A percentile compares a stretch with the other conserved stretches of the same genome.
Evolutionary conservation across 371 early-diverging fungal genomes (phyloP).

Genomic region (Mucor lusitanicus): DNA sequence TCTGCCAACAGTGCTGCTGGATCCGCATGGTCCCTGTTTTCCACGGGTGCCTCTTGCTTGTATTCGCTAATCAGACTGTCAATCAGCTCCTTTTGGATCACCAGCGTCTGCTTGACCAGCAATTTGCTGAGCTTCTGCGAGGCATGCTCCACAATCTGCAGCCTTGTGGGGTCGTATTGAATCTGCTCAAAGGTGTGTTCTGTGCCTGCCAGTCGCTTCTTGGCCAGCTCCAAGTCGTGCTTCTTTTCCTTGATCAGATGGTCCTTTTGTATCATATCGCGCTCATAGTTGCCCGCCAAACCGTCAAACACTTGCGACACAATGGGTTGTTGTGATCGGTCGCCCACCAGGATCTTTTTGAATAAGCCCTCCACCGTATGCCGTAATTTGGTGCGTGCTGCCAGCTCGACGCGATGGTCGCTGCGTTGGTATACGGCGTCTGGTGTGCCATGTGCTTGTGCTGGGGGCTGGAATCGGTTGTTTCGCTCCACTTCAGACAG

Average conservation of each 20-base stretch:
- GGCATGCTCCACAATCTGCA: slow-evolving; percentile 17
- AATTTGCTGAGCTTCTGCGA: background rate
- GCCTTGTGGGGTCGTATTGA: slow-evolving; percentile 15
- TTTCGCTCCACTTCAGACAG: slow-evolving; percentile 42
- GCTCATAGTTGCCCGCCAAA: slow-evolving; percentile 33
- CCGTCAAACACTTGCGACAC: slow-evolving; percentile 33
- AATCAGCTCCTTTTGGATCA: slow-evolving; percentile 9
- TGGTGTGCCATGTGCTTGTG: slow-evolving; percentile 6
- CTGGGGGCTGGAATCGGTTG: slow-evolving; percentile 9
- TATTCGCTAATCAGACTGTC: slow-evolving; percentile 4
- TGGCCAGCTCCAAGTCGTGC: slow-evolving; percentile 28
- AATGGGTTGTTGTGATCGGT: slow-evolving; percentile 14
- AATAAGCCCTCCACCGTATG: slow-evolving; percentile 18
- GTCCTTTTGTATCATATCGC: slow-evolving; percentile 34
- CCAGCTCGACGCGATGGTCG: slow-evolving; percentile 29
- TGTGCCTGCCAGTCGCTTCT: slow-evolving; percentile 29
- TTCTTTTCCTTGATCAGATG: slow-evolving; percentile 33
- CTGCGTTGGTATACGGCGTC: background rate
- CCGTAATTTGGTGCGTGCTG: slow-evolving; percentile 19
- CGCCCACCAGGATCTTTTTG: slow-evolving; percentile 15
- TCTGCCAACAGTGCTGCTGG: background rate
- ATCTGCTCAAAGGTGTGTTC: slow-evolving; percentile 28
- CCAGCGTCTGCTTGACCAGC: slow-evolving; percentile 7
- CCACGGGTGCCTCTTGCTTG: slow-evolving; percentile 4
- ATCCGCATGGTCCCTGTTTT: background rate